phyloP scores from a whole-genome alignment of 2,329 filamentous ascomycete species.

The Pestalotiopsis sp. region DNA sequence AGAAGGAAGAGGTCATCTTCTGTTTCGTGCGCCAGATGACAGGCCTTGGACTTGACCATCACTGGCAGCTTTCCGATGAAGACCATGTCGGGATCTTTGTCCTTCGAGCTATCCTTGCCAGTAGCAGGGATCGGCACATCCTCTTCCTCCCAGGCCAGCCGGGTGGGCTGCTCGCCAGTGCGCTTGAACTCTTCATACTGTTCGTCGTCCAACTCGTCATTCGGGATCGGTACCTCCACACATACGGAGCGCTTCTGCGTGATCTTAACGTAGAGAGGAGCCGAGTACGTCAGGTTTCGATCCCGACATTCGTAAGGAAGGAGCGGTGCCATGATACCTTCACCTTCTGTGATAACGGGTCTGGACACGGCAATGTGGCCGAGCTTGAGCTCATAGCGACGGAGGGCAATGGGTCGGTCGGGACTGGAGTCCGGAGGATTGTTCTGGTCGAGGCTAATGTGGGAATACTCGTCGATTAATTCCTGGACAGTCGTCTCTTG shows the following conservation, averaged over 20 bases:
- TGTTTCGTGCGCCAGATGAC: constrained; percentile 78
- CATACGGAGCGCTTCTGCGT: constrained; percentile 82
- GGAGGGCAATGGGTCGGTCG: constrained; percentile 79
- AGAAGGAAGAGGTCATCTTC: constrained; percentile 87
- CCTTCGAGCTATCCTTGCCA: constrained; percentile 50
- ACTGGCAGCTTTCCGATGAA: constrained; percentile 96
- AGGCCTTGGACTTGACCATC: constrained; percentile 97
- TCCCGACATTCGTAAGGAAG: constrained; percentile 93
- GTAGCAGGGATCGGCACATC: constrained; percentile 51
- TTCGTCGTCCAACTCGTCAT: constrained; percentile 68
- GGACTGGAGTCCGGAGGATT: constrained; percentile 66
- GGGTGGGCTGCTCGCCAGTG: constrained; percentile 59
- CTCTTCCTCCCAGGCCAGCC: constrained; percentile 62
- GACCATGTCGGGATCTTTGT: constrained; percentile 67
- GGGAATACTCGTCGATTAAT: constrained; percentile 87
- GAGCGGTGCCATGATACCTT: constrained; percentile 82
- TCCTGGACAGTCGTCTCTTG: constrained; percentile 92
- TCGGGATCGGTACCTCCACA: constrained; percentile 68
- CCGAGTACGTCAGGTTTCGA: constrained; percentile 93
- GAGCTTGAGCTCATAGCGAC: constrained; percentile 94
- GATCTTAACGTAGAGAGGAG: constrained; percentile 87
- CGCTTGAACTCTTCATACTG: constrained; percentile 55
- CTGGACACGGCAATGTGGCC: constrained; percentile 85
- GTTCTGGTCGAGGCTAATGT: constrained; percentile 91
- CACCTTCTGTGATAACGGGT: constrained; percentile 89